Conservation (phyloP, 495 filamentous ascomycete species). For the Podospora fimiseda region DNA sequence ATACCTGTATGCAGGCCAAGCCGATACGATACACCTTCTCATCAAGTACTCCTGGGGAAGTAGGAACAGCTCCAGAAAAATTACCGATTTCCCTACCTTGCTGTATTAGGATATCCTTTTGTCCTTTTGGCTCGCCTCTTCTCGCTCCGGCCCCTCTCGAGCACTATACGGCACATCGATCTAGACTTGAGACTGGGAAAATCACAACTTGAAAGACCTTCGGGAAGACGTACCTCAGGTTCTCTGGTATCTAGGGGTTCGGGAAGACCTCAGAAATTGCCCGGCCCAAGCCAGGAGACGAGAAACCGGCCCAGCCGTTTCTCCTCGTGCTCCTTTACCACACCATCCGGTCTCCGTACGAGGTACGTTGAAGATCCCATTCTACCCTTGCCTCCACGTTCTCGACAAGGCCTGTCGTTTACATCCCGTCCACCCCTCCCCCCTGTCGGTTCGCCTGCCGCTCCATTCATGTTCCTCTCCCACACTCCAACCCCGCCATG, state of each 20-base stretch:
- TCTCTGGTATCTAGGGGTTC: conserved; percentile 9
- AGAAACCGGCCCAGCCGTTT: conserved; percentile 2
- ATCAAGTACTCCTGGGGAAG: conserved; percentile 23
- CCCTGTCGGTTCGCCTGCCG: conserved; percentile 25
- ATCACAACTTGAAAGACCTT: background rate
- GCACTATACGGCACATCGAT: conserved; percentile 34
- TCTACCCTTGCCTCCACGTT: conserved; percentile 30
- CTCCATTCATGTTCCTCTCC: conserved; percentile 16
- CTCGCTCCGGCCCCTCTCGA: conserved; percentile 28
- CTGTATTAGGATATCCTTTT: conserved; percentile 31
- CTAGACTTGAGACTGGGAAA: conserved; percentile 5
- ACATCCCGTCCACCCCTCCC: conserved; percentile 20
- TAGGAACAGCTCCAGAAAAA: conserved; percentile 28
- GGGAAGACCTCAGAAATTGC: conserved; percentile 5
- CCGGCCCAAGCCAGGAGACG: conserved; percentile 6
- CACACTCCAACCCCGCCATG: conserved; percentile 36
- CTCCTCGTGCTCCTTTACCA: conserved; percentile 2
- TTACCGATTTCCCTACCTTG: conserved; percentile 29
- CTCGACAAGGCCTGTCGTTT: conserved; percentile 27
- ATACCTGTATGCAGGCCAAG: conserved; percentile 34
- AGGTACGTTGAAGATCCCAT: conserved; percentile 24
- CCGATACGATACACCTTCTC: conserved; percentile 22
- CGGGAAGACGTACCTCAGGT: conserved; percentile 7
- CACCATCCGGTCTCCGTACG: conserved; percentile 18
- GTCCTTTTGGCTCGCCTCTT: conserved; percentile 27